Base-by-base conservation (phyloP, 108 stramenopile genomes). In the Conticribra weissflogii region DNA sequence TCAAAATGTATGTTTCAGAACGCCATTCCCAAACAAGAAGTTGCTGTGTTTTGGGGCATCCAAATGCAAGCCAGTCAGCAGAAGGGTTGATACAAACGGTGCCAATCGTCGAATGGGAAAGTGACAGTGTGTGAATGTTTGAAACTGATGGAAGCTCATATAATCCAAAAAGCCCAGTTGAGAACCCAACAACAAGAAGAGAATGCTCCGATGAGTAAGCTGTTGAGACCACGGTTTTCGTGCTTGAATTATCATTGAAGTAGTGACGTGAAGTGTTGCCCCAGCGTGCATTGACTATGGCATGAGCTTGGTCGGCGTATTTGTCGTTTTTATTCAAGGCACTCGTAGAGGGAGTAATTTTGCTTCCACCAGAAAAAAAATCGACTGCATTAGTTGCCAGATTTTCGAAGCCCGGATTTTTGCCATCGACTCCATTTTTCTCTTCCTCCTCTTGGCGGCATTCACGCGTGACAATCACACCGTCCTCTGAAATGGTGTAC, bases 1-100 rank as follows among this genome's bases (percentile, higher is more conserved):
- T 99, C n/a, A 99, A 76, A 18, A 99, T 88, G 71, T 98, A 98
- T 17, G 96, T 93, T 80, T 99, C 99, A 16, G 95, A 92, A 74
- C 97, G 76, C 99, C 99, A 99, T 79, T 98, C 99, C 98, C 99
- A 99, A 41, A 98, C 96, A 32, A 97, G 68, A 9, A 99, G 78
- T 81, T 98, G 99, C 41, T 98, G 97, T 1, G 91, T 84, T 16
- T 81, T 70, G 12, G 96, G 96, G 61, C 95, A 95, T 12, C 96
- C 99, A 21, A 99, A 83, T 14, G 97, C 99, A 16, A 99, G 81
- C 98, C 99, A 98, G 41, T 98, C 98, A 0, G 98, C 99, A 7
- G 91, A 87, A 22, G 77, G 51, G 67, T 93, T 96, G 16, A 99
- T 81, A 30, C 91, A 86, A 17, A 91, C 93, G 2, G 89, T 77